phyloP scores from a whole-genome alignment of 2,329 filamentous ascomycete species.

The Metarhizium guizhouense region DNA sequence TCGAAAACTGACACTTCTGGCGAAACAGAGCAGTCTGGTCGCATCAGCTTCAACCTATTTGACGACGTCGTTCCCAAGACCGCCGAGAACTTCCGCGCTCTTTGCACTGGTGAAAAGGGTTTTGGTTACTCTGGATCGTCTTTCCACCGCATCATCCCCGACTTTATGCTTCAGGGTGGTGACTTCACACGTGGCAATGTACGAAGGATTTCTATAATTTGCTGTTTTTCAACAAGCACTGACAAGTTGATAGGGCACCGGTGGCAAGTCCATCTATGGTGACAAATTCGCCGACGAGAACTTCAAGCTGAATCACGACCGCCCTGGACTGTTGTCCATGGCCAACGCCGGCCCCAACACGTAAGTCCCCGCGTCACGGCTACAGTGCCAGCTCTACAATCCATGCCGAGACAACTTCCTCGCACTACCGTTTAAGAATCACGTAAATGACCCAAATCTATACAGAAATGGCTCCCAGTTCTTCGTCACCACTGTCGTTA shows the following conservation, averaged over 20 bases:
- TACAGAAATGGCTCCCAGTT: slow-evolving; percentile 92
- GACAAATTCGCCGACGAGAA: slow-evolving; percentile 94
- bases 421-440: not conserved
- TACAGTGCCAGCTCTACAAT: not conserved
- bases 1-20: slow-evolving; percentile 3
- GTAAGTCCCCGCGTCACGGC: slow-evolving; percentile 31
- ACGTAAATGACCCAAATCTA: not conserved
- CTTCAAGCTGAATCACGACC: slow-evolving; percentile 67
- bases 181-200: slow-evolving; percentile 92
- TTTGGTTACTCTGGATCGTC: slow-evolving; percentile 74
- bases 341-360: slow-evolving; percentile 95
- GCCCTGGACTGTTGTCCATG: slow-evolving; percentile 81
- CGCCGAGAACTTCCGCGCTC: slow-evolving; percentile 71
- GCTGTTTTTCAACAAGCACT: not conserved
- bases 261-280: slow-evolving; percentile 90
- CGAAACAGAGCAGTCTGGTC: slow-evolving; percentile 56
- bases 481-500: slow-evolving; percentile 91
- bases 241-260: slow-evolving; percentile 29
- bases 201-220: slow-evolving; percentile 27
- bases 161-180: slow-evolving; percentile 95
- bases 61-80: slow-evolving; percentile 84
- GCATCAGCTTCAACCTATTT: slow-evolving; percentile 85
- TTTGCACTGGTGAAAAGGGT: slow-evolving; percentile 74
- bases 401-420: not conserved
- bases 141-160: slow-evolving; percentile 88